These are phyloP conservation scores for Medicago truncatula DNA, from an alignment of 306 rosid species.

Conservation along the genomic window MtrunA17r5.0-ANR NC_053049.1:49360501-49361000, in stretches of 20 bases:
- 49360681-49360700: too few relatives aligned
- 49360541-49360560: background rate
- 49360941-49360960: too few relatives aligned
- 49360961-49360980: too few relatives aligned
- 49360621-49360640: background rate
- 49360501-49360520: background rate
- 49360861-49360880: conserved; percentile 43
- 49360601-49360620: background rate
- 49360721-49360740: background rate
- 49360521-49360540: background rate
- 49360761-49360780: too few relatives aligned
- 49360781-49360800: conserved; percentile 1
- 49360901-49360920: conserved; percentile 59
- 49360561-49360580: background rate
- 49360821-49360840: conserved; percentile 46
- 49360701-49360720: background rate
- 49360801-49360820: conserved; percentile 47
- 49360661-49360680: background rate
- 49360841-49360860: conserved; percentile 52
- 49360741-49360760: too few relatives aligned
- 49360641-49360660: background rate
- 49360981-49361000: conserved; percentile 24
- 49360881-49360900: conserved; percentile 38
- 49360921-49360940: conserved; percentile 49
- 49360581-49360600: background rate